Base-by-base conservation (phyloP, 495 filamentous ascomycete species). In the Penicillium malachiteum region DNA sequence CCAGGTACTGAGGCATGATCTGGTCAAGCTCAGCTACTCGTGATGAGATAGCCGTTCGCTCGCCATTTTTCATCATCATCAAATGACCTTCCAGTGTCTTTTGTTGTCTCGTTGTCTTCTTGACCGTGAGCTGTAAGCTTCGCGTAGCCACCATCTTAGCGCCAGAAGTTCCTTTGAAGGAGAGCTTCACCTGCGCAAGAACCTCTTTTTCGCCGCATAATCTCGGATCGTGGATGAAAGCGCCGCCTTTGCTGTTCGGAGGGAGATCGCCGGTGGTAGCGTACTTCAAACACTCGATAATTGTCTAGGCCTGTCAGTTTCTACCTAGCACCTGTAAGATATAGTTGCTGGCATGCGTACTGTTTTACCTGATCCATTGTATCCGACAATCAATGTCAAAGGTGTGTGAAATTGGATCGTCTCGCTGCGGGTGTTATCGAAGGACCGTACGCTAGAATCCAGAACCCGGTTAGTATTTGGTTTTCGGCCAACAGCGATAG, bases 231-330 rank as follows among this genome's bases (percentile, higher is more conserved):
- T 97, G 92, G 51, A 98, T 91, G 67, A 97, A 98, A 46, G 95
- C 93, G 31, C 93, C 94, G 37, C 90, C 88, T 66, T 88, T 91
- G 77, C 88, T 94, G 75, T 96, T 96, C 30, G 92, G 92, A 21
- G 94, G 94, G 2, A 96, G 80, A 56, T 96, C 88, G 48, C 94
- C 94, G 11, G 92, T 97, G 33, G 95, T 96, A 42, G 88, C 92
- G 87, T 96, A 98, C 68, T 97, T 97, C 62, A 98, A 91, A 67
- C 94, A 96, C 70, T 98, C 94, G 73, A 98, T 97, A 69, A 98
- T 96, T 43, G 95, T 97, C 83, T 87, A 59, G 47, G 13, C 8
- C 3, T 41, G 56, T 68, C 16, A 68, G 63, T 37, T 26, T 48
- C 3, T 17, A 12, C 14, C 3, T 10, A 26, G 47, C 16, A 5